Evolutionary conservation across 768 basidiomycete species (phyloP).

Genomic region (Cantharellus cinnabarinus): DNA sequence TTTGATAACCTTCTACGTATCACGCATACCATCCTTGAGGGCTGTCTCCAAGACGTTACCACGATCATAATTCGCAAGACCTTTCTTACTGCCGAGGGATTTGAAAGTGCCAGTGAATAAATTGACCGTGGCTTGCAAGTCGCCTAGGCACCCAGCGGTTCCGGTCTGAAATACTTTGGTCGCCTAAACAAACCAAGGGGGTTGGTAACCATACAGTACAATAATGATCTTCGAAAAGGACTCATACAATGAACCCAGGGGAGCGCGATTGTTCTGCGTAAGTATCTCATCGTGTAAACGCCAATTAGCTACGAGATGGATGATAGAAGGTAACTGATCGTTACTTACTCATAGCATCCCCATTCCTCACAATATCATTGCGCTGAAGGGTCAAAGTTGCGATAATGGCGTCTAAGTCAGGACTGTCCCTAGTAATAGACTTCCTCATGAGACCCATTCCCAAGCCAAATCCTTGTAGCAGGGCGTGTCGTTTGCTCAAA

Average conservation of each 20-base stretch:
- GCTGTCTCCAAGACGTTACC: neutral
- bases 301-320: no score
- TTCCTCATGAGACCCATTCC: neutral
- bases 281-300: no score
- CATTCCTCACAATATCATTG: neutral
- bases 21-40: neutral
- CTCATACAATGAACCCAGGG: neutral
- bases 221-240: neutral
- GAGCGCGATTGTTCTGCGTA: neutral
- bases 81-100: neutral
- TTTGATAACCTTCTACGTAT: neutral
- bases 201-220: neutral
- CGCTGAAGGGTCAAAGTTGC: neutral
- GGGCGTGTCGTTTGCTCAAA: no score
- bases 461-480: neutral
- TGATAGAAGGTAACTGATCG: neutral
- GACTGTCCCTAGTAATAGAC: neutral
- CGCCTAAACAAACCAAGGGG: neutral
- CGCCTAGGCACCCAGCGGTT: neutral
- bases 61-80: neutral
- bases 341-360: neutral
- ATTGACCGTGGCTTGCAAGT: neutral
- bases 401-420: neutral
- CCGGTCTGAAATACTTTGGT: neutral
- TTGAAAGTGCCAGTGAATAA: neutral